A percentile compares a stretch with the other conserved stretches of the same genome.
Conservation (phyloP, 2,329 filamentous ascomycete genomes). For the Verticillium albo-atrum region DNA sequence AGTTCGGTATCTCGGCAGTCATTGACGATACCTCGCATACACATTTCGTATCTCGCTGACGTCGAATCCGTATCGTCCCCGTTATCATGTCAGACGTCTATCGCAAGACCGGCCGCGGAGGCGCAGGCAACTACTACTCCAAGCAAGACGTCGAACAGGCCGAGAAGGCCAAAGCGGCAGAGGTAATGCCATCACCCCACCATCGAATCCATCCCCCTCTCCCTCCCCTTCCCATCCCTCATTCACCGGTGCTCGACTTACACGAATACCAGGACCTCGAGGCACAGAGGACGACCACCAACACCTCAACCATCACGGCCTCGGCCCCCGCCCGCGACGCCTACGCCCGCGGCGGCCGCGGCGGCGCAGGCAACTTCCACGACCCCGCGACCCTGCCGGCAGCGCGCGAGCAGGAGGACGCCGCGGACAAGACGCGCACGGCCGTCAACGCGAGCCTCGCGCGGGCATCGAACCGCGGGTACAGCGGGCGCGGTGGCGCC, state of each 20-base stretch:
- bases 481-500: constrained; percentile 50
- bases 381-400: constrained; percentile 28
- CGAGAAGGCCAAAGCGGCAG: constrained; percentile 19
- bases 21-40: background rate
- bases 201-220: constrained; percentile 10
- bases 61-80: background rate
- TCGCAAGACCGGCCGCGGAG: constrained; percentile 54
- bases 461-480: constrained; percentile 13
- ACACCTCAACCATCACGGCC: constrained; percentile 14
- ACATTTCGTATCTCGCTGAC: background rate
- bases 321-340: constrained; percentile 16
- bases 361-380: constrained; percentile 59
- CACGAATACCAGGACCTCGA: constrained; percentile 22
- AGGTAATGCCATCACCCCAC: no score
- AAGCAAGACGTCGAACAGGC: constrained; percentile 46
- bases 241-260: background rate
- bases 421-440: constrained; percentile 26
- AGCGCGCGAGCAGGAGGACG: constrained; percentile 26
- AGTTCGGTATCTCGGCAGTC: no score
- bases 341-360: constrained; percentile 47
- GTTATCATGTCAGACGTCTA: constrained; percentile 19
- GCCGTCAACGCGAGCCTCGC: constrained; percentile 25
- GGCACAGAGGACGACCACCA: constrained; percentile 20
- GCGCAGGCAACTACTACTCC: constrained; percentile 59
- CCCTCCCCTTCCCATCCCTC: background rate